Evolutionary conservation across 192 early-diverging fungal species (phyloP), one percentile per base, ranked within the genome.

Genomic region (Martensiomyces pterosporus): DNA sequence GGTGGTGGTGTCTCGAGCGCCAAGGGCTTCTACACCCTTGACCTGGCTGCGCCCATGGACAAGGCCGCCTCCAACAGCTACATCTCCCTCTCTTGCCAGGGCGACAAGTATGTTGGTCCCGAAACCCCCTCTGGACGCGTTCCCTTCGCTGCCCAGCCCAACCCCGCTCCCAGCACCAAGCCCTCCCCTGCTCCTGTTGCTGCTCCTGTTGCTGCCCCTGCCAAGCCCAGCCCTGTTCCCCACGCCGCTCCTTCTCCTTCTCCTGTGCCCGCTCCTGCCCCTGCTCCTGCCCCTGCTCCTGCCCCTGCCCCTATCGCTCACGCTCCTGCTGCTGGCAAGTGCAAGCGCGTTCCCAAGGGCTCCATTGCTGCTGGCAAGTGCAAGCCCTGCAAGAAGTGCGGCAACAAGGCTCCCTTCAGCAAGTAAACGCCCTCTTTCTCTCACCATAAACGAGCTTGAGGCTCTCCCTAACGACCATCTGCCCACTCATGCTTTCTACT

Each of bases 341-440:
- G 64, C 70, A 74, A 55, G 63, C 70, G 59, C 40, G 40, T 74
- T 17, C 64, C 70, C 29, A 62, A 59, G 63, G 70, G 70, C 58
- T 74, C 70, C 27, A 74, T 74, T 36, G 70, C 70, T 24, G 70
- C 70, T 9, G 70, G 70, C 58, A 74, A 74, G 70, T 74, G 70
- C 70, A 74, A 67, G 70, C 51, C 63, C 27, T 74, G 70, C 70
- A 62, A 61, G 36, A 57, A 63, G 64, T 74, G 70, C 63, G 29
- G 39, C 13, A 14, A 37, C 52, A 43, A 39, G 26, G 43, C 29
- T 32, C 29, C 44, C 25, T 57, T 51, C 26, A n/a, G n/a, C n/a
- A n/a, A n/a, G n/a, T n/a, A n/a, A n/a, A n/a, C n/a, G n/a, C n/a
- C n/a, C n/a, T n/a, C n/a, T n/a, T n/a, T n/a, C n/a, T n/a, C n/a